Conservation (phyloP, 2,329 filamentous ascomycete species). For the Huntiella decipiens region DNA sequence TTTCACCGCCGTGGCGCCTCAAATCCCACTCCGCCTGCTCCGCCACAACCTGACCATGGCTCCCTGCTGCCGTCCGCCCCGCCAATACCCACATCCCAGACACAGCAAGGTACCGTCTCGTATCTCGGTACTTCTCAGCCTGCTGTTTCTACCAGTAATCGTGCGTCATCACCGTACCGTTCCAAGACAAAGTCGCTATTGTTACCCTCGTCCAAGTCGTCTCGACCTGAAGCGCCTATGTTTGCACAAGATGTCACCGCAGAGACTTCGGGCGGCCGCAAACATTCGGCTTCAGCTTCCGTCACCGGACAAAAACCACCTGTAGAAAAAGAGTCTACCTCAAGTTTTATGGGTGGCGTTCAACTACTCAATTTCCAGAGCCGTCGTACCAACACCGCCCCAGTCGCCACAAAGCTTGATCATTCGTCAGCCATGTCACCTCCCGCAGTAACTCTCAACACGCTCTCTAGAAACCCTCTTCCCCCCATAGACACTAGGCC, state of each 20-base stretch:
- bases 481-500: constrained; percentile 14
- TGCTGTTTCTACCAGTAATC: neutral
- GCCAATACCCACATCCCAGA: neutral
- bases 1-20: constrained; percentile 41
- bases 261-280: constrained; percentile 12
- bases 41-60: constrained; percentile 16
- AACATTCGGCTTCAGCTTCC: constrained; percentile 13
- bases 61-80: constrained; percentile 1
- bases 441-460: neutral
- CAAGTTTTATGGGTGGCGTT: constrained; percentile 10
- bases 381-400: neutral
- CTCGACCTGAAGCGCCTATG: no score
- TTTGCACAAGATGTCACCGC: no score
- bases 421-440: no score
- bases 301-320: constrained; percentile 12
- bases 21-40: constrained; percentile 32
- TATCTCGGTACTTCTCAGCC: constrained; percentile 8
- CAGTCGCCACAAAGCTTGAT: neutral
- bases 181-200: constrained; percentile 10
- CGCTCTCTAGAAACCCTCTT: constrained; percentile 16
- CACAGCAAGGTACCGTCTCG: constrained; percentile 4
- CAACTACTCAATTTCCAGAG: constrained; percentile 11
- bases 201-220: constrained; percentile 10
- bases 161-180: constrained; percentile 6
- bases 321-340: constrained; percentile 7